phyloP scores from a whole-genome alignment of 129 eudicot species.

The Dittrichia graveolens region DNA sequence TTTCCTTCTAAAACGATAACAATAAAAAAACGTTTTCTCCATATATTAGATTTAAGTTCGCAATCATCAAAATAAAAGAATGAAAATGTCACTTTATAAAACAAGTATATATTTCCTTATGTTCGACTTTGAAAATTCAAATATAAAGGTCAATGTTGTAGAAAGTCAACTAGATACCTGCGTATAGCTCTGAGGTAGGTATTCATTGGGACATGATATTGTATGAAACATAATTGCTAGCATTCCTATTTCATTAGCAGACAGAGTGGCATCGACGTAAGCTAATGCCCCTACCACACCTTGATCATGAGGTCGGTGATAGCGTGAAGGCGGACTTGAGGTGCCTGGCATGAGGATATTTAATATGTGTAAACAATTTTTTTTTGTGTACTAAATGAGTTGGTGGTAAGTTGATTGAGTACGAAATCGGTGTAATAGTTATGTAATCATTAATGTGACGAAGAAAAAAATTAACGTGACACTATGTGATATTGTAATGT shows the following conservation, averaged over 20 bases:
- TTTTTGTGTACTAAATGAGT: too few species aligned
- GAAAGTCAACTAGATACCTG: neutral
- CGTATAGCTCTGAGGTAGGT: neutral
- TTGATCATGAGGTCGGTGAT: too few species aligned
- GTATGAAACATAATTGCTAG: neutral
- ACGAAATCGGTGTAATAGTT: too few species aligned
- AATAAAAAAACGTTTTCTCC: neutral
- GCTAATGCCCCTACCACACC: too few species aligned
- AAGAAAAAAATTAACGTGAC: too few species aligned
- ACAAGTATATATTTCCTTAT: neutral
- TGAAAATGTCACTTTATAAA: neutral
- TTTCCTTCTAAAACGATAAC: neutral
- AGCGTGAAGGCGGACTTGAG: too few species aligned
- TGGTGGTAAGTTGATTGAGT: too few species aligned
- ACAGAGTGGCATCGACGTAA: too few species aligned
- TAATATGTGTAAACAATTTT: too few species aligned
- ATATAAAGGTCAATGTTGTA: conserved; percentile 7
- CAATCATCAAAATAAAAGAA: neutral
- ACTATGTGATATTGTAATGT: too few species aligned
- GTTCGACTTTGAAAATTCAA: neutral
- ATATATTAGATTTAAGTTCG: neutral
- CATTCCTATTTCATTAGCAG: neutral
- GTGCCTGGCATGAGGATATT: too few species aligned
- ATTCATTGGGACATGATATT: neutral
- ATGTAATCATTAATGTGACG: too few species aligned